phyloP scores from a whole-genome alignment of 805 yeast genomes.

The Starmerella khaoyaiensis region DNA sequence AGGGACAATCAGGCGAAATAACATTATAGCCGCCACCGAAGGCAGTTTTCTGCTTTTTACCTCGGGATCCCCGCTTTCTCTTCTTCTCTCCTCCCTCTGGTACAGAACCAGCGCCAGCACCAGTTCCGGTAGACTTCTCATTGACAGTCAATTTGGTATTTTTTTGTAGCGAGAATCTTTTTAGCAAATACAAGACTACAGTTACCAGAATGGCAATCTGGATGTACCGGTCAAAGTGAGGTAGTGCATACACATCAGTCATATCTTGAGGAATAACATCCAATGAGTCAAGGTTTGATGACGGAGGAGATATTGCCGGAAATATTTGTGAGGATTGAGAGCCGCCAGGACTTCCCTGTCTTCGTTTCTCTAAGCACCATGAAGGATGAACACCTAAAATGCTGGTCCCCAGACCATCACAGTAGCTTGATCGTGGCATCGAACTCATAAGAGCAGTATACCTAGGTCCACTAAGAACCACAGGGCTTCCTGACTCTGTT shows the following conservation, averaged over 20 bases:
- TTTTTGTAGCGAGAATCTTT: no score
- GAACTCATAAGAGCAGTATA: conserved; percentile 73
- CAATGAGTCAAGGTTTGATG: no score
- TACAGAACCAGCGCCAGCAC: not conserved
- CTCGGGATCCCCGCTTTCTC: conserved; percentile 1
- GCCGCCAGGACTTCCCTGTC: no score
- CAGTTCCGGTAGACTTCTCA: not conserved
- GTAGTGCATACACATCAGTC: no score
- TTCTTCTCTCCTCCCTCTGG: conserved; percentile 2
- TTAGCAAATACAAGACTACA: no score
- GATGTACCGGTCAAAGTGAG: no score
- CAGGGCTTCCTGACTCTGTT: conserved; percentile 36
- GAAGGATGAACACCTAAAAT: conserved; percentile 24
- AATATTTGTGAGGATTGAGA: conserved; percentile 1
- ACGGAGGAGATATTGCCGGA: conserved; percentile 14
- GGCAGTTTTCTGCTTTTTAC: conserved; percentile 1
- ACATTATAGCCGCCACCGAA: conserved; percentile 1
- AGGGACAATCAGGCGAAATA: conserved; percentile 11
- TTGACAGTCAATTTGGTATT: no score
- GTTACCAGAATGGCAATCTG: no score
- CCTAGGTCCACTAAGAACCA: conserved; percentile 33
- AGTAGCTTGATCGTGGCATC: conserved; percentile 32
- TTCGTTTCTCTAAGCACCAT: conserved; percentile 19
- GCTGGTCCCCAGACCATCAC: conserved; percentile 9
- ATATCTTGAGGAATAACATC: no score